Percentiles rank a stretch among this genome's conserved stretches.
phyloP scores from a whole-genome alignment of 2,329 filamentous ascomycete genomes.

The Microsporum canis region DNA sequence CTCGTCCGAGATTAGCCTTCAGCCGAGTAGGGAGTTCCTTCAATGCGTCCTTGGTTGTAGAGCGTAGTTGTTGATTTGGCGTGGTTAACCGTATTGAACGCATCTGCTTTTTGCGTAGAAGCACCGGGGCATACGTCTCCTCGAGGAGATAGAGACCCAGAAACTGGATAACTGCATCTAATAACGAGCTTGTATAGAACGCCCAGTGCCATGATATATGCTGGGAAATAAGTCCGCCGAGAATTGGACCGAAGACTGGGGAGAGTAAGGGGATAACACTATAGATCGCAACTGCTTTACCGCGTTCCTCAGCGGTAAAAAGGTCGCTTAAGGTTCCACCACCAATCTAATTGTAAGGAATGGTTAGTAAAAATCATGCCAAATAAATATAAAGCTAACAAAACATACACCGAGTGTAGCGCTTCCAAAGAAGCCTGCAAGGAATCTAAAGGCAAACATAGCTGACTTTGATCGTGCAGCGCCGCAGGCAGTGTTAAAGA shows the following conservation, averaged over 20 bases:
- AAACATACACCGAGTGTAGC: conserved; percentile 41
- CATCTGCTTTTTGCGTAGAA: conserved; percentile 31
- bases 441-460: conserved; percentile 48
- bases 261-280: conserved; percentile 53
- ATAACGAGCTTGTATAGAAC: conserved; percentile 48
- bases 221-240: conserved; percentile 53
- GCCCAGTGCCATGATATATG: conserved; percentile 60
- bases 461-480: conserved; percentile 42
- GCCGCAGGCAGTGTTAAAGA: conserved; percentile 52
- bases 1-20: not conserved
- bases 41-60: not conserved
- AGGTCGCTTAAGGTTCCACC: not conserved
- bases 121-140: conserved; percentile 37
- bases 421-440: conserved; percentile 49
- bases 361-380: not conserved
- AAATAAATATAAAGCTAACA: not conserved
- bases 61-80: not conserved
- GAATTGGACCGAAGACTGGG: conserved; percentile 50
- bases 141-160: conserved; percentile 29
- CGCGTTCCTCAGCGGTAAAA: not conserved
- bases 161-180: conserved; percentile 17
- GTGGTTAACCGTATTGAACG: conserved; percentile 5
- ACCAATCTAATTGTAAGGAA: not conserved
- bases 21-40: not conserved
- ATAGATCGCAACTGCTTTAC: conserved; percentile 50